phyloP scores from a whole-genome alignment of 306 rosid genomes.

The Pterocarpus macrocarpus region DNA sequence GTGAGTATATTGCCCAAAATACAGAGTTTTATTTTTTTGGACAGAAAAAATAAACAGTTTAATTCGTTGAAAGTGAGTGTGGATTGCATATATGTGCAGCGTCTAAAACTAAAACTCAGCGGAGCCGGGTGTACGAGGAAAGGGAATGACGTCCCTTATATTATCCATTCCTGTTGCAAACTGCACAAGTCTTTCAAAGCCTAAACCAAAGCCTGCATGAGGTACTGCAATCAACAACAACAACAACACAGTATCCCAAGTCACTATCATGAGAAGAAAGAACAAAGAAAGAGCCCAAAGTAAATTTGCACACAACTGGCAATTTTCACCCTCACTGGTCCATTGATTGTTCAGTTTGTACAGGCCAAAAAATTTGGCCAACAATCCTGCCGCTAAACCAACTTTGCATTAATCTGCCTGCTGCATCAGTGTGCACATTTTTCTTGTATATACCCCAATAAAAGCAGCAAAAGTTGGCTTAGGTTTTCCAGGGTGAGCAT shows the following conservation, averaged over 20 bases:
- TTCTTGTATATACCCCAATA: no score
- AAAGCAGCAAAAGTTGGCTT: no score
- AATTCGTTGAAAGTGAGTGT: neutral
- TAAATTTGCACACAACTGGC: neutral
- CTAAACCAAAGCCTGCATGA: constrained; percentile 95
- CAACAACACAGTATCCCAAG: neutral
- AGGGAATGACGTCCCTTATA: constrained; percentile 89
- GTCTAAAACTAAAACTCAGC: constrained; percentile 80
- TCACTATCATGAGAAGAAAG: constrained; percentile 12
- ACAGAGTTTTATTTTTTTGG: neutral
- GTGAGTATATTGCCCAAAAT: constrained; percentile 1
- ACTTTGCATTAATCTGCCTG: no score
- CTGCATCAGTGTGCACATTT: no score
- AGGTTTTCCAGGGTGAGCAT: no score
- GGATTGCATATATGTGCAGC: constrained; percentile 1
- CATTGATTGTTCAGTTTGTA: no score
- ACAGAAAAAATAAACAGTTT: no score
- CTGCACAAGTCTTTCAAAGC: constrained; percentile 94
- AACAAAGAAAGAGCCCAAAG: constrained; percentile 3
- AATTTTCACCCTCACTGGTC: no score
- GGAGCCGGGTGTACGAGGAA: constrained; percentile 90
- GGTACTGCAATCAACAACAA: constrained; percentile 69
- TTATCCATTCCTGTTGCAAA: constrained; percentile 95
- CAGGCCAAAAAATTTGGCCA: no score
- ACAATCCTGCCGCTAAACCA: no score